Conservation (phyloP, 1,139 yeast genomes). For the Saccharomyces uvarum region DNA sequence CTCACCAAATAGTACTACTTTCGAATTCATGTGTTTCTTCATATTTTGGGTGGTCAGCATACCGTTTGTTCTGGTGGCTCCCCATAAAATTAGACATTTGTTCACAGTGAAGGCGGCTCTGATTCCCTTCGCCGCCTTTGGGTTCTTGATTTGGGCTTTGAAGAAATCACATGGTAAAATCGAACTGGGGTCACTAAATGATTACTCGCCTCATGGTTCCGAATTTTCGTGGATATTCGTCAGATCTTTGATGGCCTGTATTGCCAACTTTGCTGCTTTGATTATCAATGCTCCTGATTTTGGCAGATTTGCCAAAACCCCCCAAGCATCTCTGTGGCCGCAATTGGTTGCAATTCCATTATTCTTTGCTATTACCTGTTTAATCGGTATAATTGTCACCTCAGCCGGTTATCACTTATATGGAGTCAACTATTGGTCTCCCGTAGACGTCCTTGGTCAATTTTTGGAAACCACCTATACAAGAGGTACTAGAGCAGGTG, state of each 20-base stretch:
- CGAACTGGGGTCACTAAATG: conserved; percentile 32
- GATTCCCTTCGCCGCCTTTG: conserved; percentile 74
- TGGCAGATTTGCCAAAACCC: conserved; percentile 66
- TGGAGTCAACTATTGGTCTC: conserved; percentile 74
- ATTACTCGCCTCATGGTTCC: conserved; percentile 33
- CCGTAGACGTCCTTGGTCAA: conserved; percentile 62
- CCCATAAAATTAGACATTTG: conserved; percentile 70
- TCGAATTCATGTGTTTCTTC: conserved; percentile 63
- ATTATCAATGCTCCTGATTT: conserved; percentile 87
- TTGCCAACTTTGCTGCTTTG: conserved; percentile 79
- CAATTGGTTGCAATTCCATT: conserved; percentile 62
- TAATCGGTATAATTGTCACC: conserved; percentile 79
- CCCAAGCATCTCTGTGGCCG: conserved; percentile 42
- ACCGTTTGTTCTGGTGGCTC: conserved; percentile 75
- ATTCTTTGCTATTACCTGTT: conserved; percentile 68
- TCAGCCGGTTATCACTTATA: conserved; percentile 67
- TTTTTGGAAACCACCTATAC: conserved; percentile 54
- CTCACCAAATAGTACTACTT: conserved; percentile 47
- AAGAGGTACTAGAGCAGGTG: conserved; percentile 77
- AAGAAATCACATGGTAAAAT: conserved; percentile 33
- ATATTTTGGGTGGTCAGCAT: conserved; percentile 67
- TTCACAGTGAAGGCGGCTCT: conserved; percentile 69
- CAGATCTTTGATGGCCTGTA: conserved; percentile 63
- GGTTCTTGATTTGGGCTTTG: conserved; percentile 72
- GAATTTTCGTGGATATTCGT: conserved; percentile 77